phyloP scores from a whole-genome alignment of 768 basidiomycete species.

The Podaxis rugospora region DNA sequence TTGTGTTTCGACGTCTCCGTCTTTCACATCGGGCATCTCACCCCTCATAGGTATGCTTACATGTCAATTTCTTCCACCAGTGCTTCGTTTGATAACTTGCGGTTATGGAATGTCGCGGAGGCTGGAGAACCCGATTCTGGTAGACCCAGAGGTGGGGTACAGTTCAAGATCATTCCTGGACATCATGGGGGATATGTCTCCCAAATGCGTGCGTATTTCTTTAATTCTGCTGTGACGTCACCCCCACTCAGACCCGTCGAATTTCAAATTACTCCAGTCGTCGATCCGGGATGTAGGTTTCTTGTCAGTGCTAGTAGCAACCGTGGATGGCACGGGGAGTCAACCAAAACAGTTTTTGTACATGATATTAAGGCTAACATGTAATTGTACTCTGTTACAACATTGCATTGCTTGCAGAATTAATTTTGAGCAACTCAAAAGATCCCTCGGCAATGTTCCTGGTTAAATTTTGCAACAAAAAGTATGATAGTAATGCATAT shows the following conservation, averaged over 20 bases:
- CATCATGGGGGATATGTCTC: constrained; percentile 95
- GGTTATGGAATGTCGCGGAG: constrained; percentile 89
- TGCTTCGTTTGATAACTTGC: constrained; percentile 89
- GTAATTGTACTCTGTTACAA: background rate
- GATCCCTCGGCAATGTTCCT: background rate
- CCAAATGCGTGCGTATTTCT: constrained; percentile 71
- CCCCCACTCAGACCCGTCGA: background rate
- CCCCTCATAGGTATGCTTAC: background rate
- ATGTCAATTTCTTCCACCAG: constrained; percentile 31
- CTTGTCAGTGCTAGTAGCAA: constrained; percentile 91
- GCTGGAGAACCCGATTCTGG: constrained; percentile 65
- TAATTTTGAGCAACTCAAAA: background rate
- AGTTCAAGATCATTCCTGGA: constrained; percentile 93
- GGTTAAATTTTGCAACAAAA: background rate
- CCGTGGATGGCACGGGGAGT: constrained; percentile 91
- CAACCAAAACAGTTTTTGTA: constrained; percentile 84
- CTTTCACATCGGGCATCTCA: background rate
- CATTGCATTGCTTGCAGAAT: background rate
- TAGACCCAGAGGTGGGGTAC: constrained; percentile 64
- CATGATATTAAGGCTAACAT: constrained; percentile 70
- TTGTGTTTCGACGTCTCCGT: background rate
- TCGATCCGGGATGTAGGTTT: constrained; percentile 82
- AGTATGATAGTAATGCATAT: constrained; percentile 10
- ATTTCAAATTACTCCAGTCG: constrained; percentile 44
- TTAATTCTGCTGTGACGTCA: background rate